Base-by-base conservation (phyloP, 2,329 filamentous ascomycete genomes). In the Aspergillus versicolor region DNA sequence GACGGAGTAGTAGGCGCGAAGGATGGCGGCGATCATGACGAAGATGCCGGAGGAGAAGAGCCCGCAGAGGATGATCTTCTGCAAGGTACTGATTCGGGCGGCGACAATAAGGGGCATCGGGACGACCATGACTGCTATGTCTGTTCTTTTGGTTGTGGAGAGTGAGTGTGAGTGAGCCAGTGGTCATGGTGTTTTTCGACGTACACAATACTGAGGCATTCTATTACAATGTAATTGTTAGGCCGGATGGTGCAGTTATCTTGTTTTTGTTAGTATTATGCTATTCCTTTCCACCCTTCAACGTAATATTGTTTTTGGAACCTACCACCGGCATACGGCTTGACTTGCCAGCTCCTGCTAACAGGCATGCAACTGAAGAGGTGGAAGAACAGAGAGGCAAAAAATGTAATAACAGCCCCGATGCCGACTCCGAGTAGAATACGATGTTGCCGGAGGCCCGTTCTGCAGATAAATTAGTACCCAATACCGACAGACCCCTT, bases 1-100 rank as follows among this genome's bases (percentile, higher is more conserved):
- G 24, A 64, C 46, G n/a, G 62, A 65, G 60, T 63, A 65, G 45
- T 64, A 63, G n/a, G 63, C 60, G 32, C 63, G 59, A 13, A 65
- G 58, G 22, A 60, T 40, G 13, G 61, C 58, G 34, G 52, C 55
- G 27, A 65, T 51, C 61, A 65, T 63, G 46, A 64, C 56, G 46
- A 63, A 64, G n/a, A 65, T 55, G 5, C 60, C 61, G 8, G 60
- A 64, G 30, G 53, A 62, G 46, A 64, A 63, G 15, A 65, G 52
- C 6, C 48, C 13, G 47, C 34, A 24, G 4, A 65, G 57, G 32
- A 64, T 50, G n/a, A 63, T 17, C 24, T 65, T 65, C 34, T 61
- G 63, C 6, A 47, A 46, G 2, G 46, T 19, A 8, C 58, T 53
- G 11, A 65, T 60, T 49, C 57, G 52, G 41, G 55, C 60, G 11